Evolutionary conservation across 2,329 filamentous ascomycete species (phyloP), one percentile per base, ranked within the genome.

Genomic region (Colletotrichum melonis): DNA sequence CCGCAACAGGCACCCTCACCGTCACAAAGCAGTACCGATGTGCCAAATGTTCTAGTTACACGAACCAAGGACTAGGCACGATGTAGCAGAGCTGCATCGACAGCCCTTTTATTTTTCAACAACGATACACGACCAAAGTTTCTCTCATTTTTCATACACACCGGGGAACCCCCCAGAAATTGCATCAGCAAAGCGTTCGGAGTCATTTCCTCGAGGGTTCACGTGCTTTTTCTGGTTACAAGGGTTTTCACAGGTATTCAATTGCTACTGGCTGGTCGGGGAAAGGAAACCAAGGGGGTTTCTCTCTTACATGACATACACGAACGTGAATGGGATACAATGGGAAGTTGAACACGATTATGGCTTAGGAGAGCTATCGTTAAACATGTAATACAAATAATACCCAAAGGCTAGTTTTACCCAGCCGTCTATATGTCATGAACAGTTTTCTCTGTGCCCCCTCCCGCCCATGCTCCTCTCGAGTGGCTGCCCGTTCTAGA

Each of bases 101-200:
- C 63, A 32, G 12, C 19, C 26, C n/a, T 35, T 38, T 19, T 57
- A 35, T 62, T 57, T 30, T 63, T 59, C 54, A 60, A 35, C 22
- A 65, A 60, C 46, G 60, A 32, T 55, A 70, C 32, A 66, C 70
- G 22, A 56, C 64, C 22, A 70, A 16, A 22, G 49, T 52, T 30
- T 52, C 30, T 11, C 42, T 32, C 56, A 35, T 35, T 42, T n/a
- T 35, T 22, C 38, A 63, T 26, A 54, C 26, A 63, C 42, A 57
- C 28, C 54, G 72, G 68, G 72, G 16, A 67, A 63, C 56, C 64
- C 72, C 72, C 72, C 64, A 75, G 67, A 75, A 75, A 75, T 73
- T 70, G 73, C 74, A 75, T 75, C 69, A 75, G 74, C 74, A 73
- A 70, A 67, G 74, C 73, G 74, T 75, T 70, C n/a, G 73, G 74